phyloP scores from a whole-genome alignment of 2,329 filamentous ascomycete genomes.

The Trichophyton equinum region DNA sequence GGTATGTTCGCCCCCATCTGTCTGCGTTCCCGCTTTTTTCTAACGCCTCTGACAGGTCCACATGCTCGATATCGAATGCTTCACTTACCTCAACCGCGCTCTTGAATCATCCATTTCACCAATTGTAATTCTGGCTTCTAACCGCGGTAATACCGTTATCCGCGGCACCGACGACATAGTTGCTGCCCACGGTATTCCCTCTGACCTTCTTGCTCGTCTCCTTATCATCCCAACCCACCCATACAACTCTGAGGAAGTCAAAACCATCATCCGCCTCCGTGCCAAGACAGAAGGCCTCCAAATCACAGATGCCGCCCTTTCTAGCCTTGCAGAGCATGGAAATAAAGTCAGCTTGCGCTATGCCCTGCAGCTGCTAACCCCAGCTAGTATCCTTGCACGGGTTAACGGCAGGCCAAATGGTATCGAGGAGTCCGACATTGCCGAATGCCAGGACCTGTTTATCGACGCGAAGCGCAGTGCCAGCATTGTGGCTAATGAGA shows the following conservation, averaged over 20 bases:
- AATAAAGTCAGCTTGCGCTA: slow-evolving; percentile 84
- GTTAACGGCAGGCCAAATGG: slow-evolving; percentile 61
- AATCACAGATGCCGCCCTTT: slow-evolving; percentile 69
- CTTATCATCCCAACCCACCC: slow-evolving; percentile 92
- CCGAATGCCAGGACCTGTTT: slow-evolving; percentile 73
- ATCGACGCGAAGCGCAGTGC: slow-evolving; percentile 71
- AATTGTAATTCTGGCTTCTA: slow-evolving; percentile 94
- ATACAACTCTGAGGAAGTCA: slow-evolving; percentile 80
- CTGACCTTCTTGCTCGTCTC: slow-evolving; percentile 83
- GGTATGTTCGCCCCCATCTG: slow-evolving; percentile 39
- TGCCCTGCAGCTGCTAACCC: slow-evolving; percentile 80
- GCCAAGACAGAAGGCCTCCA: slow-evolving; percentile 68
- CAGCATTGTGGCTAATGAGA: slow-evolving; percentile 52
- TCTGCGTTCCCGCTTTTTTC: background rate
- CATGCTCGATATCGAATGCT: slow-evolving; percentile 99
- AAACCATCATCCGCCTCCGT: slow-evolving; percentile 76
- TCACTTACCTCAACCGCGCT: slow-evolving; percentile 97
- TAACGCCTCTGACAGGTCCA: slow-evolving; percentile 53
- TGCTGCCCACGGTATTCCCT: slow-evolving; percentile 84
- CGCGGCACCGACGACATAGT: slow-evolving; percentile 68
- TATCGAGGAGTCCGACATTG: slow-evolving; percentile 64
- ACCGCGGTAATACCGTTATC: slow-evolving; percentile 86
- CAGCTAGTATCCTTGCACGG: slow-evolving; percentile 78
- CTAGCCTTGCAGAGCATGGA: slow-evolving; percentile 76
- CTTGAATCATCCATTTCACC: slow-evolving; percentile 89